phyloP scores from a whole-genome alignment of 257 asterid genomes.

The Ajuga chamaepitys region DNA sequence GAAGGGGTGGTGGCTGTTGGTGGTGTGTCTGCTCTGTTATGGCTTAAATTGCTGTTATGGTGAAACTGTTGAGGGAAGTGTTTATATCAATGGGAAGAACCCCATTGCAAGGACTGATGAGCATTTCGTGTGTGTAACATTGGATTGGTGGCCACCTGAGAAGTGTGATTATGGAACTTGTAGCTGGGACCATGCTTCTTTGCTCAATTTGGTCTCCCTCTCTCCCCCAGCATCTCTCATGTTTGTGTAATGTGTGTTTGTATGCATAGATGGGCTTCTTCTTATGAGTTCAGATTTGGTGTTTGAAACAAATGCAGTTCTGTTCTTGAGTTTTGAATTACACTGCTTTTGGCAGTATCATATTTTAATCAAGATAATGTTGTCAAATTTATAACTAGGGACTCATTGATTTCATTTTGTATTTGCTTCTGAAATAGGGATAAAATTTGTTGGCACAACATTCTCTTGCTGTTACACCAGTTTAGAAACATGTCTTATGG shows the following conservation, averaged over 20 bases:
- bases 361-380: background rate
- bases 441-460: too few species aligned
- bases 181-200: constrained; percentile 73
- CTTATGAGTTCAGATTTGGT: constrained; percentile 4
- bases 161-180: constrained; percentile 83
- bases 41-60: constrained; percentile 10
- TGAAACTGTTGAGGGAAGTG: constrained; percentile 28
- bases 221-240: constrained; percentile 19
- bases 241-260: background rate
- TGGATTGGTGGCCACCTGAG: constrained; percentile 96
- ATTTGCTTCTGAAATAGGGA: too few species aligned
- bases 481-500: background rate
- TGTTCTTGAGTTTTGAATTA: constrained; percentile 2
- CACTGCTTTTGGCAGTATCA: background rate
- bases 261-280: background rate
- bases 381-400: background rate
- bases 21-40: constrained; percentile 15
- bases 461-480: background rate
- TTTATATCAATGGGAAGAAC: constrained; percentile 37
- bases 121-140: constrained; percentile 70
- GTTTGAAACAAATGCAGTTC: constrained; percentile 7
- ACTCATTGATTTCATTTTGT: background rate
- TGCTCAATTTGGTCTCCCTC: constrained; percentile 63
- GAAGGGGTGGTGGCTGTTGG: constrained; percentile 13
- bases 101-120: constrained; percentile 50